phyloP scores from a whole-genome alignment of 805 yeast genomes.

The Starmerella bombicola region DNA sequence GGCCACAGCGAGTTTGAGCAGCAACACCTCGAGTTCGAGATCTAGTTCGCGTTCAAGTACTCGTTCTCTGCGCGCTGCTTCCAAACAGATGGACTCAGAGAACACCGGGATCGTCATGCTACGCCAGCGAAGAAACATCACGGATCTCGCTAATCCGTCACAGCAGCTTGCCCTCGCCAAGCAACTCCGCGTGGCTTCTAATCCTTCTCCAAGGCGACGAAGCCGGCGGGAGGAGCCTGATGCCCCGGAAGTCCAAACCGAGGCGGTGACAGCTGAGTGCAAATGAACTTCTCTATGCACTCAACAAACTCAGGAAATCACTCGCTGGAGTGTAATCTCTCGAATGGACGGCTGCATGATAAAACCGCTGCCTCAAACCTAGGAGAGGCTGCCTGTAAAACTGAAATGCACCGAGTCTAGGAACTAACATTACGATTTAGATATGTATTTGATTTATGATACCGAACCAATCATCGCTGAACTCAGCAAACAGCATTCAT shows the following conservation, averaged over 20 bases:
- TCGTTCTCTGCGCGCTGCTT: slow-evolving; percentile 1
- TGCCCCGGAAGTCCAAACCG: no score
- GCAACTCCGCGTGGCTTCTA: slow-evolving; percentile 27
- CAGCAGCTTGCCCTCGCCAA: slow-evolving; percentile 20
- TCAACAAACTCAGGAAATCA: no score
- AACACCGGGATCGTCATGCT: slow-evolving; percentile 11
- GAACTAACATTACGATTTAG: no score
- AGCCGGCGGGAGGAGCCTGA: slow-evolving; percentile 9
- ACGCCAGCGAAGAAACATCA: slow-evolving; percentile 20
- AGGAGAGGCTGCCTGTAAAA: no score
- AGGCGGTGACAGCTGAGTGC: not conserved
- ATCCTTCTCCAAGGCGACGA: slow-evolving; percentile 27
- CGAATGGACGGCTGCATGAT: not conserved
- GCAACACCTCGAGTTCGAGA: not conserved
- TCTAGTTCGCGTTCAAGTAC: slow-evolving; percentile 6
- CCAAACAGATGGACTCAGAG: slow-evolving; percentile 6
- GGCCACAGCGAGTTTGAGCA: not conserved
- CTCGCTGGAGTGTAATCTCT: not conserved
- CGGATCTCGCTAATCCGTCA: slow-evolving; percentile 20
- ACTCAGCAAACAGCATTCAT: no score
- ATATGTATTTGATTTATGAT: no score
- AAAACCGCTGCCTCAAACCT: not conserved
- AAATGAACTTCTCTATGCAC: no score
- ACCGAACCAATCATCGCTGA: no score
- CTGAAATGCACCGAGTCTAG: no score